Percentiles rank a stretch among this genome's conserved stretches.
Evolutionary conservation across 2,329 filamentous ascomycete species (phyloP).

Genomic region (Chrysoporthe cubensis): DNA sequence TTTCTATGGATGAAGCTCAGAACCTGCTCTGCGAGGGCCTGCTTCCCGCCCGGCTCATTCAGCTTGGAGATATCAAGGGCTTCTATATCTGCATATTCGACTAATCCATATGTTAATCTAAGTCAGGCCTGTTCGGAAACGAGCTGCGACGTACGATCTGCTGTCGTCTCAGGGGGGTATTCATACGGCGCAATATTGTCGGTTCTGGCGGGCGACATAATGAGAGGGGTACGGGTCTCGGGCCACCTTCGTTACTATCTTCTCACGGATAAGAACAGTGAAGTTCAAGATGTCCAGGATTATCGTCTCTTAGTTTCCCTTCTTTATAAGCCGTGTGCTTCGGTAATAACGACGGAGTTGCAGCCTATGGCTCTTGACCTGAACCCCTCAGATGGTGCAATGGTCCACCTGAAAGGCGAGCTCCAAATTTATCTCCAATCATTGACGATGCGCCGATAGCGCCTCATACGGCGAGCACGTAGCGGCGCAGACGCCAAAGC

Average conservation of each 20-base stretch:
- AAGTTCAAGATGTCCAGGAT: not conserved
- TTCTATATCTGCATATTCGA: conserved; percentile 34
- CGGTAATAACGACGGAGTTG: not conserved
- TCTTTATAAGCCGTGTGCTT: too few relatives aligned
- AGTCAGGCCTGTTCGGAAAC: too few relatives aligned
- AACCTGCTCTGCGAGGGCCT: conserved; percentile 32
- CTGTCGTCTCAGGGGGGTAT: conserved; percentile 32
- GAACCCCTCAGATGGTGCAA: conserved; percentile 26
- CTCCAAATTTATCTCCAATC: conserved; percentile 19
- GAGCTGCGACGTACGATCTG: conserved; percentile 26
- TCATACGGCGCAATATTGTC: conserved; percentile 27
- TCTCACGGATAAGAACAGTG: too few relatives aligned
- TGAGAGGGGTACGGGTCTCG: not conserved
- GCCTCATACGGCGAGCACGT: not conserved
- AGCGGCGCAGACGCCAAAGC: not conserved
- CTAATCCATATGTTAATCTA: conserved; percentile 10
- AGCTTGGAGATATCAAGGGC: conserved; percentile 34
- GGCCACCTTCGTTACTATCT: too few relatives aligned
- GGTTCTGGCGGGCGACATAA: conserved; percentile 20
- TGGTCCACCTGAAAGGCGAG: conserved; percentile 24
- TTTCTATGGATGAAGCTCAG: conserved; percentile 35
- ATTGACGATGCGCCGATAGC: conserved; percentile 1
- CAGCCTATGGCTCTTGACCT: not conserved
- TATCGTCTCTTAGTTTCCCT: not conserved
- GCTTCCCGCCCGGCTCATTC: conserved; percentile 31